phyloP scores from a whole-genome alignment of 1,284 basidiomycete genomes.

The Cronartium ribicola region DNA sequence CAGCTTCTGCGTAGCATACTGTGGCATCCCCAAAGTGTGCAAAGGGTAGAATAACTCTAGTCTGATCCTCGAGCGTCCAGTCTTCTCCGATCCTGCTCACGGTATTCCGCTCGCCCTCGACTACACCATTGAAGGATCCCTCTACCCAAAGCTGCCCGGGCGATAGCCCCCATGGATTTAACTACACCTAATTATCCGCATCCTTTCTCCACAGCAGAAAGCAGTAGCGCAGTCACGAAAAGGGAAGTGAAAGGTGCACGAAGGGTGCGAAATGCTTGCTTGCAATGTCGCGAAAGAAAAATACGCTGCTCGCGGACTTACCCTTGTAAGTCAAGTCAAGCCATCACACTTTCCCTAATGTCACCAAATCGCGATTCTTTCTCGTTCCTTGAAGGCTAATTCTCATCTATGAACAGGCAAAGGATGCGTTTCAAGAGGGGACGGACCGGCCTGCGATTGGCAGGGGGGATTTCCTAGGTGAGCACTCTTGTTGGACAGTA shows the following conservation, averaged over 20 bases:
- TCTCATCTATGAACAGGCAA: slow-evolving; percentile 7
- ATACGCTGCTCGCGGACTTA: slow-evolving; percentile 42
- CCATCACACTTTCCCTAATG: not conserved
- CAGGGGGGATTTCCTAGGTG: slow-evolving; percentile 41
- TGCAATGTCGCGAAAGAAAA: slow-evolving; percentile 41
- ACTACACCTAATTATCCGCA: slow-evolving; percentile 24
- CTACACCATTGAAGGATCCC: not conserved
- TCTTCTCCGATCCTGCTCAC: not conserved
- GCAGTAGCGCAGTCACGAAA: slow-evolving; percentile 15
- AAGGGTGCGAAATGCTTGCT: slow-evolving; percentile 40
- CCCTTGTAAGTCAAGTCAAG: slow-evolving; percentile 28
- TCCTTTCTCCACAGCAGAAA: slow-evolving; percentile 12
- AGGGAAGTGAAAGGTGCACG: slow-evolving; percentile 36
- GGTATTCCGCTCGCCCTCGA: slow-evolving; percentile 5
- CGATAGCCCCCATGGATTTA: slow-evolving; percentile 31
- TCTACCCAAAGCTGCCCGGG: not conserved
- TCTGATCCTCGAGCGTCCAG: not conserved
- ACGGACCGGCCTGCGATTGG: slow-evolving; percentile 40
- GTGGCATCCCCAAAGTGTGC: not conserved
- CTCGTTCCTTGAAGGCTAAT: too few species aligned
- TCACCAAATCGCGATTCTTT: too few species aligned
- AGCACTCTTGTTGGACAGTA: not conserved
- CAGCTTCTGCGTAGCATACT: not conserved
- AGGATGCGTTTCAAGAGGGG: slow-evolving; percentile 39
- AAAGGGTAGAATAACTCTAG: not conserved